phyloP scores from a whole-genome alignment of 2,329 filamentous ascomycete genomes.

The Trichoderma sp. region DNA sequence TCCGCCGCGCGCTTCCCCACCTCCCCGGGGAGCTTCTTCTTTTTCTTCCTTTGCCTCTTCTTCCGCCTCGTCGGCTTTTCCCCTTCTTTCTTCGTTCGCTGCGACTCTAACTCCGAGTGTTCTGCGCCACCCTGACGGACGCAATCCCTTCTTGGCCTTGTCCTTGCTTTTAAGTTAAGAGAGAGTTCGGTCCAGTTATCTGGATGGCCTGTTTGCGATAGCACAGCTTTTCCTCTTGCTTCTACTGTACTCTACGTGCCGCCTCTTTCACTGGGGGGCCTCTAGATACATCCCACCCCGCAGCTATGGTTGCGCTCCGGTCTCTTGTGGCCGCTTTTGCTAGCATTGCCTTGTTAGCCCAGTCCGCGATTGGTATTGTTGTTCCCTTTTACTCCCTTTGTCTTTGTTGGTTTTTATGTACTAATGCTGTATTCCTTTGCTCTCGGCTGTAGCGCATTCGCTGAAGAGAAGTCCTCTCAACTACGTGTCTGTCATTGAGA shows the following conservation, averaged over 20 bases:
- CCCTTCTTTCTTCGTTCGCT: not conserved
- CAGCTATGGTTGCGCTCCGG: conserved; percentile 28
- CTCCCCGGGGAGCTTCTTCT: not conserved
- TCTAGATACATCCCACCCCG: conserved; percentile 2
- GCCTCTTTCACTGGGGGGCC: not conserved
- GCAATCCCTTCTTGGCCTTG: conserved; percentile 4
- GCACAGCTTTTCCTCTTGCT: not conserved
- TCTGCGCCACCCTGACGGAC: conserved; percentile 5
- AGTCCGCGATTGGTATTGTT: conserved; percentile 26
- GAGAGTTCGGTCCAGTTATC: not conserved
- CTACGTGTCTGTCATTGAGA: conserved; percentile 68
- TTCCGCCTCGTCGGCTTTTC: not conserved
- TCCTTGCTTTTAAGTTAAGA: not conserved
- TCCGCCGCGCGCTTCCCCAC: conserved; percentile 7
- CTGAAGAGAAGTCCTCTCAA: conserved; percentile 71
- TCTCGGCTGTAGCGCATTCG: conserved; percentile 57
- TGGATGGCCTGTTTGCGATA: conserved; percentile 13
- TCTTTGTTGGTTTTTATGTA: conserved; percentile 23
- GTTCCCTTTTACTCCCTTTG: not conserved
- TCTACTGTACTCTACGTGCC: conserved; percentile 12
- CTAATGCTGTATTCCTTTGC: conserved; percentile 22
- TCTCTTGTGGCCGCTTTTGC: conserved; percentile 26
- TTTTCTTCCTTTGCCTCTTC: not conserved
- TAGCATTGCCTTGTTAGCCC: conserved; percentile 26
- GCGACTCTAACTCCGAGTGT: not conserved